Percentiles rank a stretch among this genome's conserved stretches.
Conservation (phyloP, 352 stramenopile genomes). For the Globisporangium rhizosaccharum region DNA sequence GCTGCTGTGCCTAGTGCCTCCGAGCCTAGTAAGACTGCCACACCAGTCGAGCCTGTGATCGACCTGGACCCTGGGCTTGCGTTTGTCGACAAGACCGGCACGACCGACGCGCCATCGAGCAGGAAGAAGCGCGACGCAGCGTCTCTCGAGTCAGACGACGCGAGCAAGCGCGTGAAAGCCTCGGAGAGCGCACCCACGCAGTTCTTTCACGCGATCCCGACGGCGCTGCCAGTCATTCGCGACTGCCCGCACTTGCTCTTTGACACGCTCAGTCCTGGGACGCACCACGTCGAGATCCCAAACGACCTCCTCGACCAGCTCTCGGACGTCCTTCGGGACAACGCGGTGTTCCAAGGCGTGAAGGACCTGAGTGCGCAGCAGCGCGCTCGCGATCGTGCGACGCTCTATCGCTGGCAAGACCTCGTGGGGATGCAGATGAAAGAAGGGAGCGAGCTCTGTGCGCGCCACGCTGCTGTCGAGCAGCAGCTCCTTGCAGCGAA, state of each 20-base stretch:
- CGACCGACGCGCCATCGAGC: constrained; percentile 5
- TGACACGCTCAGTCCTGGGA: constrained; percentile 30
- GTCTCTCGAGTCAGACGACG: background rate
- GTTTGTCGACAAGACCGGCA: constrained; percentile 63
- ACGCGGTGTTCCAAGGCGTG: constrained; percentile 62
- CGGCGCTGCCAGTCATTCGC: constrained; percentile 46
- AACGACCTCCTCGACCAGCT: constrained; percentile 57
- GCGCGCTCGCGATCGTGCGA: constrained; percentile 56
- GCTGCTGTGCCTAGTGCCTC: no score
- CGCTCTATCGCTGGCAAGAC: constrained; percentile 76
- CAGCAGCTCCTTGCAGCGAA: constrained; percentile 20
- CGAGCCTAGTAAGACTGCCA: no score
- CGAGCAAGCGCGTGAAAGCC: constrained; percentile 10
- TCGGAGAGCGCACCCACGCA: background rate
- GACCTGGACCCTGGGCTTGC: constrained; percentile 40
- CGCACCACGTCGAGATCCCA: constrained; percentile 16
- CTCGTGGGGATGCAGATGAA: constrained; percentile 81
- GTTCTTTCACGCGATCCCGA: constrained; percentile 51
- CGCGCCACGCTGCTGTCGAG: constrained; percentile 44
- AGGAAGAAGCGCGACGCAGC: constrained; percentile 5
- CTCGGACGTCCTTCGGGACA: constrained; percentile 55
- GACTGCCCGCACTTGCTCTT: constrained; percentile 65
- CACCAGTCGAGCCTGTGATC: background rate
- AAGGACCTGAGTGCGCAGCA: constrained; percentile 55
- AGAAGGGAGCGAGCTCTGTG: constrained; percentile 64